phyloP scores from a whole-genome alignment of 2,329 filamentous ascomycete genomes.

The Epichloe aotearoae region DNA sequence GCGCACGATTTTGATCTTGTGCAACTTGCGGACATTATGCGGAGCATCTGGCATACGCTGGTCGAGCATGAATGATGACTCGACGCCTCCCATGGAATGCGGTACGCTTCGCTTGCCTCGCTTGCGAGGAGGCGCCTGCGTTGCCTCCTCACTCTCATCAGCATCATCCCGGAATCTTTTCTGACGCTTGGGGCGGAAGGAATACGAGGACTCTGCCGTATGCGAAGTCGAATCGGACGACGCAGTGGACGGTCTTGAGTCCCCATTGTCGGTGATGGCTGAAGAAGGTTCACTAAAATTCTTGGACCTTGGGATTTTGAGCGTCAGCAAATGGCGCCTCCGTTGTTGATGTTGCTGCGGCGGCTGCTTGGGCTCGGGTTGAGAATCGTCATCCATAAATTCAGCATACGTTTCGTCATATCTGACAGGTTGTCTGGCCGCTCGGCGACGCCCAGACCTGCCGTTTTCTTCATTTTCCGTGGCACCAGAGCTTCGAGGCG shows the following conservation, averaged over 20 bases:
- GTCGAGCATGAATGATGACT: conserved; percentile 8
- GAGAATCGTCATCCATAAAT: conserved; percentile 9
- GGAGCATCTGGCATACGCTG: conserved; percentile 12
- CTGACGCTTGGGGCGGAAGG: conserved; percentile 41
- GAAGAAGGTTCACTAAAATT: conserved; percentile 25
- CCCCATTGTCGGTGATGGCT: conserved; percentile 27
- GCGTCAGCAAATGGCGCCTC: conserved; percentile 21
- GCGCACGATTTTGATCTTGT: conserved; percentile 27
- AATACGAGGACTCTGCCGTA: conserved; percentile 37
- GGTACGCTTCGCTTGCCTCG: conserved; percentile 17
- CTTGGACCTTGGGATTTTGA: conserved; percentile 28
- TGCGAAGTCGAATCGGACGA: conserved; percentile 37
- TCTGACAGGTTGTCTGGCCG: conserved; percentile 4
- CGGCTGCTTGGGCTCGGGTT: conserved; percentile 12
- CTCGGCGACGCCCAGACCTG: conserved; percentile 9
- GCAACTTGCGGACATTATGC: conserved; percentile 18
- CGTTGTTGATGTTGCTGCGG: conserved; percentile 3
- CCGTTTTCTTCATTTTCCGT: conserved; percentile 2
- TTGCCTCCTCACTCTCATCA: conserved; percentile 24
- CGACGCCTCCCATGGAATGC: conserved; percentile 4
- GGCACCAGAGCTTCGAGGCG: conserved; percentile 7
- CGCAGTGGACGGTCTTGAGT: conserved; percentile 38
- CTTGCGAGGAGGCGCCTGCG: conserved; percentile 26
- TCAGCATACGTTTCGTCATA: conserved; percentile 6
- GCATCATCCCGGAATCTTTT: conserved; percentile 39